Evolutionary conservation across 805 yeast genomes (phyloP), one percentile per base, ranked within the genome.

Genomic region (Saccharomyces eubayanus): DNA sequence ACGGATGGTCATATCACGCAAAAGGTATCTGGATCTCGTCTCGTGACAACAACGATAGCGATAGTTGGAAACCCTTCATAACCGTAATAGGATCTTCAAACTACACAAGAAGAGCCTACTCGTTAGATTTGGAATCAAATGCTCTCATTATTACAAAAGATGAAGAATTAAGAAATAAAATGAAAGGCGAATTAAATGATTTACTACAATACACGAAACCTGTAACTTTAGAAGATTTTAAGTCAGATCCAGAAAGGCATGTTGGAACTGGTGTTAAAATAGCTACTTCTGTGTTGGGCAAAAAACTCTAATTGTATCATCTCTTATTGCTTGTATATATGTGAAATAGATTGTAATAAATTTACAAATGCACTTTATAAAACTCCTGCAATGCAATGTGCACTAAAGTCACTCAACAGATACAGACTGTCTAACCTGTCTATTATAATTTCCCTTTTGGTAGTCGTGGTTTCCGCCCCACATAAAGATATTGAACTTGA

Each of bases 1-100:
- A 75, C 29, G 99, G 99, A 1, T 92, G 99, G 98, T 88, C 97
- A 0, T 94, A 94, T 68, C 99, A 94, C 66, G 98, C 99, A 12
- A 94, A 94, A 66, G 99, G 99, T 1, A 72, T 92, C 4, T 94
- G 98, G 98, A 71, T 88, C 0, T 75, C 80, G 8, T 73, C 75
- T 11, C 41, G 28, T 12, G 40, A 55, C 16, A 85, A 82, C 48
- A 57, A 61, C 0, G 63, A 66, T 20, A 47, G 40, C 8, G 77
- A 73, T 3, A 84, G 82, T 50, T 58, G 60, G 0, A 62, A 68
- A 11, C 97, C 97, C 1, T 77, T 85, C 20, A 71, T 89, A 11
- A 88, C 97, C 0, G 81, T 91, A 6, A 77, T 94, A 50, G 99
- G 99, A 0, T 88, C 96, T 0, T 89, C 97, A 0, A 94, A 94